These are phyloP conservation scores for Adansonia gregorii DNA, from an alignment of 441 rosid genomes.

Conservation along the genomic window DNA sequence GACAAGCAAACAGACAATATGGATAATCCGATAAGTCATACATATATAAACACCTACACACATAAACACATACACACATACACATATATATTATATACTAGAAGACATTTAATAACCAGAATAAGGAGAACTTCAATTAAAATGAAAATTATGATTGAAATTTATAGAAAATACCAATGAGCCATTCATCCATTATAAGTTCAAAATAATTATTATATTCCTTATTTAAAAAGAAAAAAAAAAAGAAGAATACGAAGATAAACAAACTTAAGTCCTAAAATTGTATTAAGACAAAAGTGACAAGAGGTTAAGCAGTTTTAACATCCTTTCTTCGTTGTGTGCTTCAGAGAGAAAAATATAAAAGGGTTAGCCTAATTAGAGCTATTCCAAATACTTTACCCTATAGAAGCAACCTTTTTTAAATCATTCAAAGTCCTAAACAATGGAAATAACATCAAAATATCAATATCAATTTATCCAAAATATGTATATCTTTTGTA, in stretches of 20 bases:
- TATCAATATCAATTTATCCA: background rate
- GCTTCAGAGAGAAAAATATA: background rate
- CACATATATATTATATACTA: too few species aligned
- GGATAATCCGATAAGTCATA: background rate
- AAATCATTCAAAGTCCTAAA: conserved; percentile 1
- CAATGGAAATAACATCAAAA: conserved; percentile 7
- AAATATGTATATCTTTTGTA: background rate
- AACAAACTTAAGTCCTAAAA: background rate
- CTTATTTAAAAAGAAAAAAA: background rate
- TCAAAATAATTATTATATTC: background rate
- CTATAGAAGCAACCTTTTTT: background rate
- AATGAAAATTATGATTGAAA: background rate
- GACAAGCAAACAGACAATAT: background rate
- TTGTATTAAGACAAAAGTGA: background rate
- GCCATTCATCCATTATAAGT: background rate
- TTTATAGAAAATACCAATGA: background rate
- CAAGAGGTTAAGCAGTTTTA: background rate
- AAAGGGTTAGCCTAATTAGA: background rate
- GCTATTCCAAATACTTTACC: conserved; percentile 6
- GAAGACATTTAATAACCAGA: background rate
- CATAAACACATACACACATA: too few species aligned
- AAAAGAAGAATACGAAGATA: background rate
- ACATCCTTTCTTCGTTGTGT: background rate
- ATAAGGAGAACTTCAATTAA: background rate
- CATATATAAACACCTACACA: background rate